A percentile compares a stretch with the other conserved stretches of the same genome.
These are phyloP conservation scores for Suhomyces kunorum DNA, from an alignment of 1,139 yeast species.

Conservation along the genomic window DNA sequence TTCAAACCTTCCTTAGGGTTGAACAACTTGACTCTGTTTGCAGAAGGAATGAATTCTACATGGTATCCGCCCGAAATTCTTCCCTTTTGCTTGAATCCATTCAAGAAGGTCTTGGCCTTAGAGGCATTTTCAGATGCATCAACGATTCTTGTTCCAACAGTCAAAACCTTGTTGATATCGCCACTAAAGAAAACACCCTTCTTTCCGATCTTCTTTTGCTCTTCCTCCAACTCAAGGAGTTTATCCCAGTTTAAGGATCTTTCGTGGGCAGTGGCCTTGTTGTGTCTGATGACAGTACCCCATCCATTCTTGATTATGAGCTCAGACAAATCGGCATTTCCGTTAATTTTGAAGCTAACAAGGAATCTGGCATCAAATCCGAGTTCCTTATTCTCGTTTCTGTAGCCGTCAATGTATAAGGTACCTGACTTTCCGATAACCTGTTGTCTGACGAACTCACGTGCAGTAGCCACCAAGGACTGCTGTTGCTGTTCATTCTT, in stretches of 20 bases:
- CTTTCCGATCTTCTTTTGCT: constrained; percentile 53
- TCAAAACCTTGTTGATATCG: constrained; percentile 50
- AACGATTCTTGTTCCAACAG: constrained; percentile 60
- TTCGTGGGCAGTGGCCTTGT: constrained; percentile 67
- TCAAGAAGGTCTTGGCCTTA: constrained; percentile 73
- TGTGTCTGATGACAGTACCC: constrained; percentile 79
- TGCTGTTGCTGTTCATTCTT: constrained; percentile 36
- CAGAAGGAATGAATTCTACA: constrained; percentile 71
- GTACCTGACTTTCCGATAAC: constrained; percentile 70
- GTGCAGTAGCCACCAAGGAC: constrained; percentile 63
- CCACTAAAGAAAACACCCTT: constrained; percentile 58
- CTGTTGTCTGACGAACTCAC: constrained; percentile 68
- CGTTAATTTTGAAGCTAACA: constrained; percentile 52
- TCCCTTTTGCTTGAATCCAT: constrained; percentile 67
- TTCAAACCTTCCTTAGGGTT: constrained; percentile 74
- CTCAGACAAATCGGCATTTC: constrained; percentile 60
- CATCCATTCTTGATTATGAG: constrained; percentile 62
- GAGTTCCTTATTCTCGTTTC: constrained; percentile 58
- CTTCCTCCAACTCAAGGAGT: constrained; percentile 67
- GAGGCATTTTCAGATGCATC: constrained; percentile 78
- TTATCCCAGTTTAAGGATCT: constrained; percentile 79
- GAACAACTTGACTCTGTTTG: constrained; percentile 64
- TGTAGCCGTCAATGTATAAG: constrained; percentile 61
- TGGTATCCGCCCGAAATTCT: constrained; percentile 58
- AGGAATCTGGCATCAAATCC: constrained; percentile 66